Percentiles rank a stretch among this genome's conserved stretches.
These are phyloP conservation scores for Cystobasidium pallidum DNA, from an alignment of 1,284 basidiomycete species.

Conservation along the genomic window DNA sequence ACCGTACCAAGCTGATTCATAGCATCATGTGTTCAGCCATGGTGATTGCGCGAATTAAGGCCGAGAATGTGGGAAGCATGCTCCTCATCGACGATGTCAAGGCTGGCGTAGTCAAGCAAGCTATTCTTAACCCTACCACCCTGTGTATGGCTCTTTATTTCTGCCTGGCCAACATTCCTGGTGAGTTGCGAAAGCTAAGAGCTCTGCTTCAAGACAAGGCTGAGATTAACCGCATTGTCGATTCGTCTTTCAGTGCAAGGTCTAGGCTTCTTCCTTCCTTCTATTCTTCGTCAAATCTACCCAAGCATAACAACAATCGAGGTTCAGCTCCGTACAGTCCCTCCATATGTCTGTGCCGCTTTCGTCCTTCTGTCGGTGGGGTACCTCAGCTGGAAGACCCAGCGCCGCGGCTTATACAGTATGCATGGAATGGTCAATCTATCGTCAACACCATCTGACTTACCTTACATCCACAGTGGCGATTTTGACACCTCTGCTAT, in stretches of 20 bases:
- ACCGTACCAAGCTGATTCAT: too few relatives aligned
- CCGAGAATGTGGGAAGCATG: slow-evolving; percentile 53
- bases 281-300: slow-evolving; percentile 51
- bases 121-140: slow-evolving; percentile 11
- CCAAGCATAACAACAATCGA: slow-evolving; percentile 54
- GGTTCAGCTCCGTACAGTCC: slow-evolving; percentile 55
- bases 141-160: slow-evolving; percentile 14
- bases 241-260: slow-evolving; percentile 44
- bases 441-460: too few relatives aligned
- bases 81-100: slow-evolving; percentile 51
- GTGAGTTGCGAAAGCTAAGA: background rate
- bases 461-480: background rate
- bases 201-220: too few relatives aligned
- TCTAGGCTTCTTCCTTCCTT: slow-evolving; percentile 55
- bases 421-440: too few relatives aligned
- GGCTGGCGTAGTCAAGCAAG: slow-evolving; percentile 4
- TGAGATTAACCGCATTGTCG: too few relatives aligned
- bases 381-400: slow-evolving; percentile 54
- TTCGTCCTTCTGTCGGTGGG: slow-evolving; percentile 48
- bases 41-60: slow-evolving; percentile 51
- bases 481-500: slow-evolving; percentile 6
- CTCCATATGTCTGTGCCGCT: slow-evolving; percentile 54
- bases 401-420: slow-evolving; percentile 45
- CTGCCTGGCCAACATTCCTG: slow-evolving; percentile 12
- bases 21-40: slow-evolving; percentile 33